Base-by-base conservation (phyloP, 108 stramenopile genomes). In the Craspedostauros australis region DNA sequence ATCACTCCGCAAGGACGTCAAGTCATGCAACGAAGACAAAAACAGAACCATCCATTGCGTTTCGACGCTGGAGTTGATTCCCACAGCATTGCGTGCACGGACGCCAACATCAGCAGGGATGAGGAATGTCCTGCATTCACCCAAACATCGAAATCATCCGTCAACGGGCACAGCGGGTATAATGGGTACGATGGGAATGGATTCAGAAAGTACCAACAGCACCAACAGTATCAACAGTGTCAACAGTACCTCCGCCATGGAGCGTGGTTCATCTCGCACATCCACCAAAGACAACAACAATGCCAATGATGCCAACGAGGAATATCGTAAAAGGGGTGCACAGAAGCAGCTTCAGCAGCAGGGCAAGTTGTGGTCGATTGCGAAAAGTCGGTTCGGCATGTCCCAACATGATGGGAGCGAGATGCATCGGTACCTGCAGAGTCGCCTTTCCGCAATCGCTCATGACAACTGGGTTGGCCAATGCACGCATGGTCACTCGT, bases 91-190 rank as follows among this genome's bases (percentile, higher is more conserved):
- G n/a, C 77, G 84, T 19, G 77, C 76, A 30, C 80, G 84, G 11
- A 77, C 84, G 27, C 80, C 84, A 16, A 86, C 80, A 16, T 76
- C 75, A 50, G 77, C 84, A 14, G 80, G 84, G 16, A 86, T 86
- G 84, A 34, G 55, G 8, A 68, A 75, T 37, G 69, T 85, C 12
- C 20, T 61, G 31, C n/a, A n/a, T n/a, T n/a, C n/a, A n/a, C n/a
- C n/a, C n/a, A n/a, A n/a, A n/a, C n/a, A n/a, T n/a, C n/a, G n/a
- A n/a, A n/a, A n/a, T n/a, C n/a, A n/a, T n/a, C n/a, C n/a, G n/a
- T n/a, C n/a, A n/a, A n/a, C n/a, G n/a, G n/a, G n/a, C n/a, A n/a
- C n/a, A n/a, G n/a, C n/a, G n/a, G n/a, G n/a, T n/a, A n/a, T n/a
- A n/a, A n/a, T 45, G 9, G 26, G 38, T 27, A 18, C n/a, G 26